These are phyloP conservation scores for Eucalyptus urophylla DNA, from an alignment of 345 rosid genomes.

Conservation along the genomic window DNA sequence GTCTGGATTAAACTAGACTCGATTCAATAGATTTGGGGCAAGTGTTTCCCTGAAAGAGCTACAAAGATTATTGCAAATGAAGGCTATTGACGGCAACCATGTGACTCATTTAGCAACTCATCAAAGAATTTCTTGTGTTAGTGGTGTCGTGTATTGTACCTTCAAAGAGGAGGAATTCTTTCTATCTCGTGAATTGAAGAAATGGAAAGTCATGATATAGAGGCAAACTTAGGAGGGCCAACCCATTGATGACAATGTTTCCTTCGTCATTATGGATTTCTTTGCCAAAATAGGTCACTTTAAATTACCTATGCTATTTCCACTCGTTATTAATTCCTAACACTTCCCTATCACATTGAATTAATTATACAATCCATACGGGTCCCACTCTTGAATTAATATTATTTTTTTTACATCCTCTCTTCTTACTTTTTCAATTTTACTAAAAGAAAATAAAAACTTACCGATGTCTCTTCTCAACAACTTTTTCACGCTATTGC, in stretches of 20 bases:
- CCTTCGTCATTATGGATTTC: neutral
- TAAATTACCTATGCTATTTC: neutral
- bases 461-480: no score
- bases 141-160: neutral
- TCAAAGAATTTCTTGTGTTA: neutral
- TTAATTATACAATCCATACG: no score
- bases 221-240: neutral
- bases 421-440: no score
- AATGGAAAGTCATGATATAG: neutral
- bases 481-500: no score
- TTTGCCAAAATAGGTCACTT: neutral
- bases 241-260: accelerated
- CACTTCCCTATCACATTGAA: accelerated
- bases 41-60: neutral
- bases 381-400: no score
- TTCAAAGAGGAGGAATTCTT: neutral
- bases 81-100: neutral
- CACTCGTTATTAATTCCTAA: no score
- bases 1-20: neutral
- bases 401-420: no score
- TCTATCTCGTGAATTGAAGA: neutral
- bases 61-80: neutral
- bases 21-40: neutral
- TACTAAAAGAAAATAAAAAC: no score
- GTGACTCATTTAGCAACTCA: neutral